phyloP scores from a whole-genome alignment of 139 green algal species.

The Coccomyxa sp. region DNA sequence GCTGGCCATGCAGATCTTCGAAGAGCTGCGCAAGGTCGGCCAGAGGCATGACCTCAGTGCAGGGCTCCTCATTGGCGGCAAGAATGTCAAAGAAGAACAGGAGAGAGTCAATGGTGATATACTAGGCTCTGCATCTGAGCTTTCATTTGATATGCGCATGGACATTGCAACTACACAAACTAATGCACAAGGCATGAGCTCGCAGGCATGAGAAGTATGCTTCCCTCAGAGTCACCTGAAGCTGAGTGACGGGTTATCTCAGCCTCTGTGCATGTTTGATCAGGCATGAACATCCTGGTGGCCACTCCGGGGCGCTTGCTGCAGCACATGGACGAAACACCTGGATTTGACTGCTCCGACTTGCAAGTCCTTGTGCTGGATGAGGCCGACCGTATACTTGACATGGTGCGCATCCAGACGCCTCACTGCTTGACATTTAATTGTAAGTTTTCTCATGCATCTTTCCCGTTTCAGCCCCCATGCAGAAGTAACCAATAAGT shows the following conservation, averaged over 20 bases:
- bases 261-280: not conserved
- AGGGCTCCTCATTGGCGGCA: slow-evolving; percentile 94
- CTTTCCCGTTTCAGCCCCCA: not conserved
- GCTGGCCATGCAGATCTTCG: slow-evolving; percentile 94
- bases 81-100: slow-evolving; percentile 80
- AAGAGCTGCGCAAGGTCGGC: slow-evolving; percentile 79
- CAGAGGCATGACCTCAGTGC: slow-evolving; percentile 74
- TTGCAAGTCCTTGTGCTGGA: slow-evolving; percentile 93
- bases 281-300: slow-evolving; percentile 87
- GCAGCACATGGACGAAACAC: slow-evolving; percentile 99
- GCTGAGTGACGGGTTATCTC: too few relatives aligned
- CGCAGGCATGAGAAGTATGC: too few relatives aligned
- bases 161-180: not conserved
- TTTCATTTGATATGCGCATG: not conserved
- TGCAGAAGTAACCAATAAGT: too few relatives aligned
- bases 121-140: not conserved
- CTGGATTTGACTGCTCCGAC: slow-evolving; percentile 78
- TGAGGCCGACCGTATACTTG: slow-evolving; percentile 95
- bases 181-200: not conserved
- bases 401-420: slow-evolving; percentile 60
- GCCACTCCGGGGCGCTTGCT: slow-evolving; percentile 91
- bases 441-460: not conserved
- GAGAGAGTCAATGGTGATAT: slow-evolving; percentile 41
- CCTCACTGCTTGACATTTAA: not conserved
- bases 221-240: too few relatives aligned